Base-by-base conservation (phyloP, 345 rosid species). In the Salix koriyanagi region DNA sequence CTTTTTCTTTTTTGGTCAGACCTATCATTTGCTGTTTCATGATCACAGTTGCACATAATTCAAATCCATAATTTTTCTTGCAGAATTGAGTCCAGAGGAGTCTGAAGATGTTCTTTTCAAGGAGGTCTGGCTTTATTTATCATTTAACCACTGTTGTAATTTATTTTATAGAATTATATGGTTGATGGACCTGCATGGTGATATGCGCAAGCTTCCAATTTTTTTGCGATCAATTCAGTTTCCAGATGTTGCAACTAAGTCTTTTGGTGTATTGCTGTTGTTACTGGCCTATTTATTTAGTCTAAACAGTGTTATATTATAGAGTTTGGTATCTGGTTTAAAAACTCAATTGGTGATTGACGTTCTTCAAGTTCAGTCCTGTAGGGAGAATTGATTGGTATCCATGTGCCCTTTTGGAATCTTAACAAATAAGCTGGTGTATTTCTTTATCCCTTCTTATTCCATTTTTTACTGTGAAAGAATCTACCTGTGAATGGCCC, bases 41-140 rank as follows among this genome's bases (percentile, higher is more conserved):
- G 32, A 46, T 13, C 61, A 21, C 18, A 6, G 7, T 64, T 76
- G 69, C 54, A 66, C 44, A 67, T 78, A 66, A 73, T 26, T 50
- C 6, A 8, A 52, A 46, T 77, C 48, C 68, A 48, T 71, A 7
- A 61, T 64, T 79, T 75, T 6, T 8, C 46, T 79, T 75, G 86
- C 90, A 96, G 99, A 96, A 84, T 73, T 96, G 82, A 93, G 96
- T 81, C 87, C 91, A 34, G 99, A 96, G 90, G 97, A 96, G 83
- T 93, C 97, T 12, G 99, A 96, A 83, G 99, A 96, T 79, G 97
- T 96, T 82, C 94, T 96, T 67, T 96, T 96, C 79, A 96, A 96
- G 89, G 99, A 96, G 99, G 99, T 92, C 18, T 30, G 79, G 46
- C 60, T 65, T 77, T 76, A 67, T 64, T 77, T 64, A 61, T 72